Conservation (phyloP, 805 yeast species). For the Pichia nanzhaoensis region DNA sequence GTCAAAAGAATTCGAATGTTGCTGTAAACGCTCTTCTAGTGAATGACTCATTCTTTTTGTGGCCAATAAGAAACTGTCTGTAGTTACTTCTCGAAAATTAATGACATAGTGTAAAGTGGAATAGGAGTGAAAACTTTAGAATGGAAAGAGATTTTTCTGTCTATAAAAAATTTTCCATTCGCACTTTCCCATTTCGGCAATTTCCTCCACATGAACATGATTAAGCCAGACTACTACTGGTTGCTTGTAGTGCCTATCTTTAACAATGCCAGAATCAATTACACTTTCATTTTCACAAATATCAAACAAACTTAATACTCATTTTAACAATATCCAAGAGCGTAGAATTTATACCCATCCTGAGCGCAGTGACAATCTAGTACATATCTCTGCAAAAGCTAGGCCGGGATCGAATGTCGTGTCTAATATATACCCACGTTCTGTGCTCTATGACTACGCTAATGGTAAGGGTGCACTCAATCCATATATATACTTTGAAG, state of each 20-base stretch:
- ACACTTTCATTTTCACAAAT: conserved; percentile 64
- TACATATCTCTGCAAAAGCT: conserved; percentile 7
- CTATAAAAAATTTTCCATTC: not conserved
- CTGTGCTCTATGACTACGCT: conserved; percentile 70
- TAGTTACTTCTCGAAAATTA: too few relatives aligned
- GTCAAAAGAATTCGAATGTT: conserved; percentile 76
- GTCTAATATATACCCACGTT: conserved; percentile 70
- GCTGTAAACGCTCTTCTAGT: conserved; percentile 63
- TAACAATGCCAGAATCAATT: conserved; percentile 66
- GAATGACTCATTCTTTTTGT: conserved; percentile 16
- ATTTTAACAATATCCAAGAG: conserved; percentile 77
- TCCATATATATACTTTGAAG: conserved; percentile 40
- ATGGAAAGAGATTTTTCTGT: conserved; percentile 1
- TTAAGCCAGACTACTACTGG: too few relatives aligned
- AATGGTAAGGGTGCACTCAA: conserved; percentile 72
- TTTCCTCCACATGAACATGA: not conserved
- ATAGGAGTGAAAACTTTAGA: not conserved
- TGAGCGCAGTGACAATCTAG: not conserved
- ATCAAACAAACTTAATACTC: conserved; percentile 72
- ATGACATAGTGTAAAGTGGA: conserved; percentile 3
- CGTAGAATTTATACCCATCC: conserved; percentile 40
- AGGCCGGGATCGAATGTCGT: conserved; percentile 32
- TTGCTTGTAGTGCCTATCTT: not conserved
- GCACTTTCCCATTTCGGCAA: too few relatives aligned
- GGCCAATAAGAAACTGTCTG: too few relatives aligned